phyloP scores from a whole-genome alignment of 306 rosid species.

The Elaeagnus macrophylla region DNA sequence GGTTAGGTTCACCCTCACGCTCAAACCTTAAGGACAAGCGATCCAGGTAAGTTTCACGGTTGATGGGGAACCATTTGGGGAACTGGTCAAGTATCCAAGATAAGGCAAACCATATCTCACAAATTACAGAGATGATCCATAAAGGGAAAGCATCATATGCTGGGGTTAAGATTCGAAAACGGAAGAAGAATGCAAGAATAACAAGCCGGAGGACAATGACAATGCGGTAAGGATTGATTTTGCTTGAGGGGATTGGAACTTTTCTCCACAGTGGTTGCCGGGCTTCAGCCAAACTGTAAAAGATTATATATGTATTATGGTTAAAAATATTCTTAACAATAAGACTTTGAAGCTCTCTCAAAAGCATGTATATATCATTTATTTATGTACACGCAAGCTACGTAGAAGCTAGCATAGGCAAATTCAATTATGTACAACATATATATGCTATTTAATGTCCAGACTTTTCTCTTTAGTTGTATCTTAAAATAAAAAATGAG shows the following conservation, averaged over 20 bases:
- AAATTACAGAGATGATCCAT: conserved; percentile 79
- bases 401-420: too few species aligned
- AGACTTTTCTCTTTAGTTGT: neutral
- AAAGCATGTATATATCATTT: too few species aligned
- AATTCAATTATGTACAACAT: too few species aligned
- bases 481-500: too few species aligned
- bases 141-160: conserved; percentile 66
- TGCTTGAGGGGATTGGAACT: conserved; percentile 62
- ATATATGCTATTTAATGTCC: too few species aligned
- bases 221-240: conserved; percentile 87
- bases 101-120: conserved; percentile 83
- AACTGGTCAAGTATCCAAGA: conserved; percentile 87
- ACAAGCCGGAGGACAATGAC: conserved; percentile 63
- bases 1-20: conserved; percentile 53
- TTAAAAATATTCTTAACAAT: neutral
- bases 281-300: conserved; percentile 59
- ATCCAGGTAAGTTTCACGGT: conserved; percentile 69
- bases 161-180: conserved; percentile 63
- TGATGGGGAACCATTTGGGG: conserved; percentile 89
- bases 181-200: conserved; percentile 70
- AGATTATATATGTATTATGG: neutral
- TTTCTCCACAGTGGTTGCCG: conserved; percentile 88
- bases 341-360: too few species aligned
- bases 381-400: too few species aligned
- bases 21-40: conserved; percentile 76